These are phyloP conservation scores for Ophiostoma quercus DNA, from an alignment of 2,329 filamentous ascomycete genomes.

Conservation along the genomic window DNA sequence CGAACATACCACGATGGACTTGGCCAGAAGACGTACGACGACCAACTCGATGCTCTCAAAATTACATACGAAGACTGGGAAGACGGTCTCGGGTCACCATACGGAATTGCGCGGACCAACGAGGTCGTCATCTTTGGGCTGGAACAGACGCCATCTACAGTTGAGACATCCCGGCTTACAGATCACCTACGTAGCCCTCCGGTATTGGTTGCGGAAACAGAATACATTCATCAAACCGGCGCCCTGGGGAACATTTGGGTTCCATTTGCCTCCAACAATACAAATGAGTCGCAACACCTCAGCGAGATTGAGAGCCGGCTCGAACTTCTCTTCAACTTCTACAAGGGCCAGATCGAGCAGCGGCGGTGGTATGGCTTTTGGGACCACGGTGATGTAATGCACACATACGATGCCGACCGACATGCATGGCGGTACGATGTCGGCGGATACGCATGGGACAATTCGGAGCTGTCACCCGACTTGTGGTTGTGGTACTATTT, in stretches of 20 bases:
- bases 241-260: not conserved
- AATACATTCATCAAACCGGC: not conserved
- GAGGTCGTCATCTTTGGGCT: not conserved
- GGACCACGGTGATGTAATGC: slow-evolving; percentile 8
- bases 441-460: slow-evolving; percentile 10
- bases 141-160: not conserved
- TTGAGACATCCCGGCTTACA: not conserved
- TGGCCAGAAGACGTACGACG: slow-evolving; percentile 5
- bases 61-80: slow-evolving; percentile 12
- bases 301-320: not conserved
- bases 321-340: not conserved
- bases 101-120: slow-evolving; percentile 3
- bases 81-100: not conserved
- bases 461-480: slow-evolving; percentile 6
- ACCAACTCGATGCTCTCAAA: slow-evolving; percentile 9
- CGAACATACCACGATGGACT: slow-evolving; percentile 9
- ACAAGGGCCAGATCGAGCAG: slow-evolving; percentile 13
- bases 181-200: not conserved
- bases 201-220: not conserved
- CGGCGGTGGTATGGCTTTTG: slow-evolving; percentile 10
- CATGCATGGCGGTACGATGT: slow-evolving; percentile 7
- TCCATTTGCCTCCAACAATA: not conserved
- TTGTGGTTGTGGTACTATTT: slow-evolving; percentile 10
- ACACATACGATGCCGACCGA: slow-evolving; percentile 11
- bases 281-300: not conserved